Percentiles rank a stretch among this genome's conserved stretches.
Conservation (phyloP, 345 rosid species). For the Sapria himalayana region DNA sequence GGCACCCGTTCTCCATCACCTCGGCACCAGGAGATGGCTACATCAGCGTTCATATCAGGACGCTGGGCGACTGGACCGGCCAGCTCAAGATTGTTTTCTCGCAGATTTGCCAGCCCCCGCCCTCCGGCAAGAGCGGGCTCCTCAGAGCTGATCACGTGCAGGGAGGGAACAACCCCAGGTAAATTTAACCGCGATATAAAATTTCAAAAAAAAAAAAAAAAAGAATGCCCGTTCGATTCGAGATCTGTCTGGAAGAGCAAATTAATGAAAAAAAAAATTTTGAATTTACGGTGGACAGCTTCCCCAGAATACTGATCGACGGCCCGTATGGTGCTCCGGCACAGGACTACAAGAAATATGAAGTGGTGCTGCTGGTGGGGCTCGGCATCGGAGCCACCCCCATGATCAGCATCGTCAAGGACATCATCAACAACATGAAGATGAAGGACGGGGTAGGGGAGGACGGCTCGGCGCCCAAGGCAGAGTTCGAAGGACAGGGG, state of each 20-base stretch:
- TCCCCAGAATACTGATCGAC: constrained; percentile 62
- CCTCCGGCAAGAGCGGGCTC: constrained; percentile 41
- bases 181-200: too few species aligned
- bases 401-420: constrained; percentile 77
- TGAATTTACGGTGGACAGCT: constrained; percentile 11
- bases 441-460: constrained; percentile 8
- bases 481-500: constrained; percentile 10
- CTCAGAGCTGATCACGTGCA: constrained; percentile 29
- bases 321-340: constrained; percentile 92
- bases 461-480: background rate
- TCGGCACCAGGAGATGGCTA: constrained; percentile 80
- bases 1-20: constrained; percentile 94
- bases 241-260: too few species aligned
- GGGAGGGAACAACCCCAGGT: constrained; percentile 21
- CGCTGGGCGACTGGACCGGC: constrained; percentile 77
- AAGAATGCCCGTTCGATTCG: too few species aligned
- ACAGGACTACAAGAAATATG: constrained; percentile 83
- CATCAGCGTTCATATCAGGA: constrained; percentile 70
- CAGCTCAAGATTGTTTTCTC: constrained; percentile 61
- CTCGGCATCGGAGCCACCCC: constrained; percentile 91
- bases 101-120: constrained; percentile 45
- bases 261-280: background rate
- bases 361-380: constrained; percentile 65
- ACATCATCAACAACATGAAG: constrained; percentile 66
- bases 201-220: too few species aligned